Percentiles rank a stretch among this genome's conserved stretches.
phyloP scores from a whole-genome alignment of 169 alveolate genomes.

The Plasmodium falciparum region DNA sequence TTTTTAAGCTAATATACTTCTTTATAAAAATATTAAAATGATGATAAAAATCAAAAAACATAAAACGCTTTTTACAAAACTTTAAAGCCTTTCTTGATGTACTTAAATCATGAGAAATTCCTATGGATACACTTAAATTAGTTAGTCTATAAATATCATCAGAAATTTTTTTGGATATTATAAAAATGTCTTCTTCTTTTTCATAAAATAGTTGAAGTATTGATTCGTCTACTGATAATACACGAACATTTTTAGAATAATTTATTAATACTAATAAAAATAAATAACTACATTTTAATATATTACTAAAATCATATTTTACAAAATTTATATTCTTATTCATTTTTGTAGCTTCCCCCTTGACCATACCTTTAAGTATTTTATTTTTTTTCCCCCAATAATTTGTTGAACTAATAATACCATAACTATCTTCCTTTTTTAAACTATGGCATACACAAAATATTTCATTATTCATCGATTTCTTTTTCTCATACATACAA shows the following conservation, averaged over 20 bases:
- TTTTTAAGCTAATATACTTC: neutral
- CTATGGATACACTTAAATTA: constrained; percentile 50
- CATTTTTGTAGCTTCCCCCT: constrained; percentile 52
- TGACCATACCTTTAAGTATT: constrained; percentile 62
- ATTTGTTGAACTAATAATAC: constrained; percentile 58
- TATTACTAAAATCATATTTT: constrained; percentile 62
- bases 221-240: constrained; percentile 58
- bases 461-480: constrained; percentile 8
- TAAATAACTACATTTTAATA: constrained; percentile 58
- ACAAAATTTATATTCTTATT: constrained; percentile 40
- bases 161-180: constrained; percentile 31
- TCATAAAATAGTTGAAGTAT: constrained; percentile 63
- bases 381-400: constrained; percentile 66
- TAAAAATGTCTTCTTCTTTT: constrained; percentile 38
- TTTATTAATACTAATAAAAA: constrained; percentile 47
- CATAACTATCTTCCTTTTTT: constrained; percentile 64
- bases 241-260: constrained; percentile 60
- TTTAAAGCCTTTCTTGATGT: constrained; percentile 45
- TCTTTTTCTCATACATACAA: neutral
- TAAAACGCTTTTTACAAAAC: constrained; percentile 70
- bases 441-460: constrained; percentile 72
- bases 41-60: constrained; percentile 71
- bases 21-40: constrained; percentile 53
- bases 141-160: constrained; percentile 63
- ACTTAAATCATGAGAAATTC: constrained; percentile 31